Base-by-base conservation (phyloP, 2,329 filamentous ascomycete species). In the Xylaria sp. region DNA sequence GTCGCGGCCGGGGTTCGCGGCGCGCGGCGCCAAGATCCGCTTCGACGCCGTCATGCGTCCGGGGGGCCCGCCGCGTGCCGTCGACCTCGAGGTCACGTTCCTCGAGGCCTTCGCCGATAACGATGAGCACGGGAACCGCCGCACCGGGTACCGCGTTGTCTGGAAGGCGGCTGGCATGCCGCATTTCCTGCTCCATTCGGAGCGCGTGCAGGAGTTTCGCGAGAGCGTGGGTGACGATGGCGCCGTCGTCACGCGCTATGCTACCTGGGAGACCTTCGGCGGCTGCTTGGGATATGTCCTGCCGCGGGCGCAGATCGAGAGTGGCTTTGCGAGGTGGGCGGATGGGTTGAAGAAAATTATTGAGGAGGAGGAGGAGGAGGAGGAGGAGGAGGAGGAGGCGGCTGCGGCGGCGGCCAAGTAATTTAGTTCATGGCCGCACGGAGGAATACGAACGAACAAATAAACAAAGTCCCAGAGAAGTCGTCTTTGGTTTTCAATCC, bases 161-260 rank as follows among this genome's bases (percentile, higher is more conserved):
- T 70, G 68, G 68, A 69, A 69, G 33, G 56, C 57, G 4, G 1
- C 55, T 2, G 66, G 61, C 2, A n/a, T 60, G 13, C 68, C 61
- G 0, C 6, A 31, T n/a, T 69, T 70, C 58, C 10, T 70, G 38
- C 63, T 70, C 13, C 68, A 27, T 6, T 62, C 68, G 13, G 66
- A 70, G 61, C 68, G 68, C 13, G 68, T 69, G 44, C 68, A 70
- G 58, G 68, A 70, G 49, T 70, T 69, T 2, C 22, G 69, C 13
- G 63, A 70, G 54, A 9, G 0, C 0, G 57, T 15, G 0, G 44
- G 10, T 1, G 49, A 22, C 0, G 68, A 66, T 6, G 66, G 63
- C 2, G 15, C 0, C 2, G 31, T 57, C 1, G 22, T 39, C 13
- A 69, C 66, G n/a, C n/a, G 29, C 10, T 70, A 70, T 27, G 20